phyloP scores from a whole-genome alignment of 176 grass and related monocot species.

The maize (Zea mays) region Zm-B73-REFERENCE-NAM-5.0 NC_050100.1:59104001-59104500 shows the following conservation, averaged over 20 bases:
- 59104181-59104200: no score
- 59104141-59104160: no score
- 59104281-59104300: not conserved
- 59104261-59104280: not conserved
- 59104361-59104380: not conserved
- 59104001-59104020: no score
- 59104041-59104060: no score
- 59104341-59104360: not conserved
- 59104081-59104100: no score
- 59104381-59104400: not conserved
- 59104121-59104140: no score
- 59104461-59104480: conserved; percentile 42
- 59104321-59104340: conserved; percentile 16
- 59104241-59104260: not conserved
- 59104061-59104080: no score
- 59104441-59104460: conserved; percentile 33
- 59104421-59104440: not conserved
- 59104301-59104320: not conserved
- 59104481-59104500: conserved; percentile 11
- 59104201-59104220: no score
- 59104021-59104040: no score
- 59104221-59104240: no score
- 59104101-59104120: no score
- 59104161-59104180: no score
- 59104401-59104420: not conserved